Evolutionary conservation across 345 rosid genomes (phyloP).

Genomic region (Excoecaria cochinchinensis): DNA sequence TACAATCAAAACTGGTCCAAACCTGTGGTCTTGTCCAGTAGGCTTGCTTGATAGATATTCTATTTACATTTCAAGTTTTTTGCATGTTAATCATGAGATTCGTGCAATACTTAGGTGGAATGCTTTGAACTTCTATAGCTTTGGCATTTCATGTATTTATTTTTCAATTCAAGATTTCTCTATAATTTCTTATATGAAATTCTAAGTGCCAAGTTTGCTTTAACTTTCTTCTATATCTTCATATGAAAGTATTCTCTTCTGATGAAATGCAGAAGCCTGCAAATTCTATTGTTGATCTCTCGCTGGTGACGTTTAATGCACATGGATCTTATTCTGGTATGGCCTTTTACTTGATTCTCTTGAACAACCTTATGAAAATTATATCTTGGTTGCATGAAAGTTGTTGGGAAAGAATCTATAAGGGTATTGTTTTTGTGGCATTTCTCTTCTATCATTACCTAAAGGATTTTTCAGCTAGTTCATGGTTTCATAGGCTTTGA

Average conservation of each 20-base stretch:
- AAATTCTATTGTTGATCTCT: constrained; percentile 58
- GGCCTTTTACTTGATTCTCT: constrained; percentile 10
- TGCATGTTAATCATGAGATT: not conserved
- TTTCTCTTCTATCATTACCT: not conserved
- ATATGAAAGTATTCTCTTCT: not conserved
- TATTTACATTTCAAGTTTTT: not conserved
- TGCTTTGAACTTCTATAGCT: not conserved
- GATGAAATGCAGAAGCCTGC: constrained; percentile 56
- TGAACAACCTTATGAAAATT: not conserved
- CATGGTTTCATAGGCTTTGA: not conserved
- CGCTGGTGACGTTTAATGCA: constrained; percentile 72
- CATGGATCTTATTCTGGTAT: constrained; percentile 65
- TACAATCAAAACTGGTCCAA: not conserved
- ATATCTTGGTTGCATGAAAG: not conserved
- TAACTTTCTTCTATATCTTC: constrained; percentile 1
- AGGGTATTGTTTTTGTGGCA: not conserved
- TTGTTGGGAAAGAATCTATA: not conserved
- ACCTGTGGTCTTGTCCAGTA: not conserved
- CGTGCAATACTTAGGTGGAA: constrained; percentile 3
- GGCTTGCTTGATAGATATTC: not conserved
- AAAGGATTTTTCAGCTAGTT: not conserved
- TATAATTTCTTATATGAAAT: not conserved
- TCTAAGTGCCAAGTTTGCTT: constrained; percentile 10
- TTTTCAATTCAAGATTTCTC: not conserved
- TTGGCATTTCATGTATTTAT: not conserved